Percentiles rank a stretch among this genome's conserved stretches.
These are phyloP conservation scores for Rutstroemia sp. DNA, from an alignment of 2,329 filamentous ascomycete genomes.

Conservation along the genomic window DNA sequence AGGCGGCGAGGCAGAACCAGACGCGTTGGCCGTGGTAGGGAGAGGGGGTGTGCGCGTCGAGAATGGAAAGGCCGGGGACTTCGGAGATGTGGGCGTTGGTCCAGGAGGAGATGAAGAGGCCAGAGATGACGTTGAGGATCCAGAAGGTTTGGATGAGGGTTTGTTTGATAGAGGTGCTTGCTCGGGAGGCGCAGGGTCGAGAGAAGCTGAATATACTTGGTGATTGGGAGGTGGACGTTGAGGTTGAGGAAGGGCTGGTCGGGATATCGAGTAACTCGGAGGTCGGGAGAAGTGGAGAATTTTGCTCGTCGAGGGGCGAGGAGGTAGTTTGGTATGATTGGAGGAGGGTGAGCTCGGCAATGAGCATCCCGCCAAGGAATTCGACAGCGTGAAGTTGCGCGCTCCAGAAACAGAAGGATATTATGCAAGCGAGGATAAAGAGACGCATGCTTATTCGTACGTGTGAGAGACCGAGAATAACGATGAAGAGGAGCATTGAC, in stretches of 20 bases:
- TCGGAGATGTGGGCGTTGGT: constrained; percentile 22
- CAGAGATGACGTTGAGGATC: constrained; percentile 20
- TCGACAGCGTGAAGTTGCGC: constrained; percentile 30
- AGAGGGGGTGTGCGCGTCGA: constrained; percentile 20
- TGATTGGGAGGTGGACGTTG: constrained; percentile 1
- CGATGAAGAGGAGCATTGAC: constrained; percentile 26
- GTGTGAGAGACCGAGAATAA: constrained; percentile 22
- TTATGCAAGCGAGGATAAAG: constrained; percentile 18
- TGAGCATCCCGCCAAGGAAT: constrained; percentile 39
- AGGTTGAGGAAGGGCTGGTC: constrained; percentile 5
- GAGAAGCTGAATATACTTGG: background rate
- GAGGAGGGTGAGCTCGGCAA: constrained; percentile 38
- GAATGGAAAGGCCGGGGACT: constrained; percentile 17
- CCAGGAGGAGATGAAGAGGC: constrained; percentile 27
- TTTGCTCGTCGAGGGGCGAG: background rate
- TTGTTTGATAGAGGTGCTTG: background rate
- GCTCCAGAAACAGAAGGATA: constrained; percentile 23
- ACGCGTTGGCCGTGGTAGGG: constrained; percentile 24
- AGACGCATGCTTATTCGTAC: constrained; percentile 21
- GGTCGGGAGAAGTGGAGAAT: constrained; percentile 10
- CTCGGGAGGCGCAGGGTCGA: background rate
- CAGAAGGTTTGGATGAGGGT: constrained; percentile 20
- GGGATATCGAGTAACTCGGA: constrained; percentile 17
- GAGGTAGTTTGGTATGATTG: constrained; percentile 18
- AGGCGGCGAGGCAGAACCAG: constrained; percentile 26